A percentile compares a stretch with the other conserved stretches of the same genome.
Evolutionary conservation across 805 yeast genomes (phyloP).

Genomic region (Brettanomyces custersianus): DNA sequence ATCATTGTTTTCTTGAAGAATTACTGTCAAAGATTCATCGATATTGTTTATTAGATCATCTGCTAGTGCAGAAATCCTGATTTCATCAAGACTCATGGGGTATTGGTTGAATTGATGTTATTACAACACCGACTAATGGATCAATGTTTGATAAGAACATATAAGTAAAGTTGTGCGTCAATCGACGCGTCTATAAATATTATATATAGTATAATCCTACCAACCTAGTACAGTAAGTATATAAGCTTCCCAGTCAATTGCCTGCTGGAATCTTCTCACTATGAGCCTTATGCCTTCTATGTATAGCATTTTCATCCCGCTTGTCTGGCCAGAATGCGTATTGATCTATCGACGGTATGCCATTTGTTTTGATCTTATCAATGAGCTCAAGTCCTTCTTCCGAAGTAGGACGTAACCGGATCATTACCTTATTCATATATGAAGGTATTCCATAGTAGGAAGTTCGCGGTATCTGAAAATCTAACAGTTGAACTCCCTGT

Average conservation of each 20-base stretch:
- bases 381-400: background rate
- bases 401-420: constrained; percentile 3
- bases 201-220: no score
- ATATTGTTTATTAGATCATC: constrained; percentile 13
- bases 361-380: background rate
- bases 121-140: background rate
- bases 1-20: background rate
- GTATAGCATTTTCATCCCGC: no score
- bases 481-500: constrained; percentile 5
- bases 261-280: no score
- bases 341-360: background rate
- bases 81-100: constrained; percentile 25
- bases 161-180: no score
- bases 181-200: no score
- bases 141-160: background rate
- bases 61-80: constrained; percentile 22
- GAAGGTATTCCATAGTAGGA: constrained; percentile 8
- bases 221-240: no score
- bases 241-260: no score
- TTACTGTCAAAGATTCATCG: background rate
- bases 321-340: background rate
- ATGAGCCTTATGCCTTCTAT: no score
- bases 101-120: background rate
- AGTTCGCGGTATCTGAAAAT: constrained; percentile 12
- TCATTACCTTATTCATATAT: constrained; percentile 8